phyloP scores from a whole-genome alignment of 2,329 filamentous ascomycete genomes.

The Hypoxylon sp. region DNA sequence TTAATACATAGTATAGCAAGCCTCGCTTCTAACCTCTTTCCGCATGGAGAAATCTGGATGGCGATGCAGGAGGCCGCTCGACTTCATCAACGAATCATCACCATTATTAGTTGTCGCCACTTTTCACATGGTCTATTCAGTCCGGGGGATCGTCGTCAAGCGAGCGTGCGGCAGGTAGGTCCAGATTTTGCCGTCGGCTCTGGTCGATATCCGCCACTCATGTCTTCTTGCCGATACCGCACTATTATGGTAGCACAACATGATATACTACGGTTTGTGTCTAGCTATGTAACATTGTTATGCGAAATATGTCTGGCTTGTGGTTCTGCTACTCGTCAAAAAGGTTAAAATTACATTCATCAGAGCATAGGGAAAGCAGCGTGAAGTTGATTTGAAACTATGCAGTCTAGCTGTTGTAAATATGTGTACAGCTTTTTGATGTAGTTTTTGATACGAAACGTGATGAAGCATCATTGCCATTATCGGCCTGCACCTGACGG shows the following conservation, averaged over 20 bases:
- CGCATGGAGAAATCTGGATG: slow-evolving; percentile 5
- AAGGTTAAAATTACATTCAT: too few species aligned
- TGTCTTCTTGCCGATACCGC: neutral
- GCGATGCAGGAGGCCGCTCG: slow-evolving; percentile 9
- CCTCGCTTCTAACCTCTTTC: slow-evolving; percentile 10
- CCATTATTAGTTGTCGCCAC: slow-evolving; percentile 3
- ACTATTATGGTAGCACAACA: neutral
- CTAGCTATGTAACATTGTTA: too few species aligned
- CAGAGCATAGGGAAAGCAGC: too few species aligned
- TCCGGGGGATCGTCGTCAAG: neutral
- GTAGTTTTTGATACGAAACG: too few species aligned
- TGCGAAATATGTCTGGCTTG: too few species aligned
- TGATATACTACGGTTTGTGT: too few species aligned
- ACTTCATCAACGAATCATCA: slow-evolving; percentile 19
- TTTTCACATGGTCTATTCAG: neutral
- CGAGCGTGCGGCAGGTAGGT: neutral
- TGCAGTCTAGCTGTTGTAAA: neutral
- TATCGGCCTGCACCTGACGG: too few species aligned
- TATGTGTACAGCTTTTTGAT: too few species aligned
- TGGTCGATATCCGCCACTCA: neutral
- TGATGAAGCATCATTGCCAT: too few species aligned
- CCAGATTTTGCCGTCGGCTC: neutral
- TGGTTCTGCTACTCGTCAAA: too few species aligned
- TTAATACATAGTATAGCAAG: slow-evolving; percentile 3
- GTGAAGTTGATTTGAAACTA: too few species aligned